These are phyloP conservation scores for Ulota crispa DNA, from an alignment of 225 moss, liverwort and hornwort species.

Conservation along the genomic window DNA sequence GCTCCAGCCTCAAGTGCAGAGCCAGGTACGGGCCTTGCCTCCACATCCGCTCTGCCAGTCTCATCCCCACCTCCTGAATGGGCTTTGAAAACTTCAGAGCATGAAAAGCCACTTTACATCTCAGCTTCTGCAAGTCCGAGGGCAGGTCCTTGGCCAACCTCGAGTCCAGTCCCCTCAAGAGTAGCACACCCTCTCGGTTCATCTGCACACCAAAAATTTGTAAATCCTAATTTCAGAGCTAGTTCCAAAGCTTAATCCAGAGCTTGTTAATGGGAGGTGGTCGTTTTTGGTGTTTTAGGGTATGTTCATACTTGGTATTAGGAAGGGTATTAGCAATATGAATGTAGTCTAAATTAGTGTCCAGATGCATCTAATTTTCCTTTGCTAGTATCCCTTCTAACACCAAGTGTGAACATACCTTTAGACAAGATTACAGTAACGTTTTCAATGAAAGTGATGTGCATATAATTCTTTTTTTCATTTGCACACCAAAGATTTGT, in stretches of 20 bases:
- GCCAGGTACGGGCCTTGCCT: conserved; percentile 54
- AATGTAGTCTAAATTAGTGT: too few species aligned
- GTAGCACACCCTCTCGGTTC: conserved; percentile 52
- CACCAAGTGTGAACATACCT: too few species aligned
- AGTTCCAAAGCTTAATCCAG: too few species aligned
- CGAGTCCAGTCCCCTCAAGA: conserved; percentile 61
- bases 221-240: neutral
- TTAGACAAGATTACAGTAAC: neutral
- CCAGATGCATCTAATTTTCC: too few species aligned
- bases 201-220: conserved; percentile 21
- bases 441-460: neutral
- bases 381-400: too few species aligned
- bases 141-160: conserved; percentile 61
- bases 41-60: conserved; percentile 59
- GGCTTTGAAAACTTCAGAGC: conserved; percentile 57
- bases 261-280: neutral
- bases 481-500: too few species aligned
- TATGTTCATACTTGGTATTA: too few species aligned
- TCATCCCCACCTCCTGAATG: conserved; percentile 58
- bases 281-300: neutral
- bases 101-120: conserved; percentile 72
- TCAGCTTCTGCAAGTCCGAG: conserved; percentile 56
- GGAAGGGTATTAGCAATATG: too few species aligned
- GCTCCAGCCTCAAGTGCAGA: conserved; percentile 65
- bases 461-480: too few species aligned